These are phyloP conservation scores for Rubroboletus satanas DNA, from an alignment of 768 basidiomycete genomes.

Conservation along the genomic window DNA sequence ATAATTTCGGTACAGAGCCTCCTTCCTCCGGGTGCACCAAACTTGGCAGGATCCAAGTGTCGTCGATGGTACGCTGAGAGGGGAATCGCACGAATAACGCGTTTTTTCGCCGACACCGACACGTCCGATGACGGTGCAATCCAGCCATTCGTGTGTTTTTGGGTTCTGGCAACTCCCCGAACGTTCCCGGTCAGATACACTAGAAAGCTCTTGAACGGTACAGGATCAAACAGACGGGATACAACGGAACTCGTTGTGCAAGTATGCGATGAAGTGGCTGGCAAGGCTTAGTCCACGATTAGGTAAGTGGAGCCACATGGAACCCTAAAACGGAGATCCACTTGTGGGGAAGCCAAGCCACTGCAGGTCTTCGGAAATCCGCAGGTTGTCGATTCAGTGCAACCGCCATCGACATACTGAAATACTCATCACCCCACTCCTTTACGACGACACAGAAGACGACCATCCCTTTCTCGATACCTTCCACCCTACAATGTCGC, in stretches of 20 bases:
- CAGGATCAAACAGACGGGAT: background rate
- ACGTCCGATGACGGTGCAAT: background rate
- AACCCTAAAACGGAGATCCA: slow-evolving; percentile 21
- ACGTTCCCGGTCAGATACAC: background rate
- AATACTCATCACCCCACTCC: background rate
- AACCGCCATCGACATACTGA: slow-evolving; percentile 8
- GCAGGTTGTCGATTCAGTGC: slow-evolving; percentile 16
- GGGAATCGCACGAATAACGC: background rate
- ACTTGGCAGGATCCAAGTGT: background rate
- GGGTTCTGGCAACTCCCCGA: background rate
- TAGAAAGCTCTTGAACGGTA: background rate
- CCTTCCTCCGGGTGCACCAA: slow-evolving; percentile 1
- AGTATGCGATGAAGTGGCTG: no score
- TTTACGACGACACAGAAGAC: background rate
- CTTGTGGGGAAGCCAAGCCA: slow-evolving; percentile 31
- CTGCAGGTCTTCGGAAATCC: slow-evolving; percentile 18
- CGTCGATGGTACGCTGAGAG: no score
- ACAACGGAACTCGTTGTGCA: background rate
- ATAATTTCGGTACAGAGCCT: slow-evolving; percentile 1
- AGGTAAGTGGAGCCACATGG: slow-evolving; percentile 15
- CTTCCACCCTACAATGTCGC: slow-evolving; percentile 41
- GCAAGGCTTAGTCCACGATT: background rate
- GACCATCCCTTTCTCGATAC: background rate
- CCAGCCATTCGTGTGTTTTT: background rate
- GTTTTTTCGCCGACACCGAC: background rate